Evolutionary conservation across 805 yeast genomes (phyloP), one percentile per base, ranked within the genome.

Genomic region (Candida koratica): DNA sequence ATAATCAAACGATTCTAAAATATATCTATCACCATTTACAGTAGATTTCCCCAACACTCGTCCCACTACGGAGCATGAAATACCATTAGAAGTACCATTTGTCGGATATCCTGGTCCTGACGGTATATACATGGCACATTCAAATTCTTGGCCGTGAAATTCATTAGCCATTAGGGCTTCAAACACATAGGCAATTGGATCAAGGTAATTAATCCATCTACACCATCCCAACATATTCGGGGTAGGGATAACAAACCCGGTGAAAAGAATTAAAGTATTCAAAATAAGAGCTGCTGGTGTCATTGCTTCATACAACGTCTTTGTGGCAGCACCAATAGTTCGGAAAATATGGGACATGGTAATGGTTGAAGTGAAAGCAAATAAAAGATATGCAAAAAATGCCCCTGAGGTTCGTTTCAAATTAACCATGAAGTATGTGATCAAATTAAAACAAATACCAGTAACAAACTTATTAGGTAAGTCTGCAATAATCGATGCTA

Each of bases 111-210:
- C 69, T 1, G 70, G 59, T 25, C 88, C 93, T 33, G 67, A 39
- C 8, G 94, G 94, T 30, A 81, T 65, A 43, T 67, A 61, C 10
- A 53, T 44, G 28, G 71, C 54, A 61, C 94, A 84, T 32, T 58
- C 58, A 61, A 78, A 74, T 6, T 66, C 58, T 31, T 76, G 60
- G 27, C 72, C 71, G 49, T 72, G 76, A 52, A 84, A 80, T 55
- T 84, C 90, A 47, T 75, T 77, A 6, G 73, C 69, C 66, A 84
- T 62, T 50, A 84, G 59, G 0, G 81, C 60, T 53, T 84, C 93
- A 36, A 60, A 62, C 13, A 56, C 63, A 42, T 65, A 67, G n/a
- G 61, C 64, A 14, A 67, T 63, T 5, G 71, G 71, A 39, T 67
- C 61, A 36, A 67, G 52, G 45, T 65, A 64, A 39, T 60, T 60